Evolutionary conservation across 106 monocot genomes (phyloP), one percentile per base, ranked within the genome.

Genomic region (Triglochin maritima): DNA sequence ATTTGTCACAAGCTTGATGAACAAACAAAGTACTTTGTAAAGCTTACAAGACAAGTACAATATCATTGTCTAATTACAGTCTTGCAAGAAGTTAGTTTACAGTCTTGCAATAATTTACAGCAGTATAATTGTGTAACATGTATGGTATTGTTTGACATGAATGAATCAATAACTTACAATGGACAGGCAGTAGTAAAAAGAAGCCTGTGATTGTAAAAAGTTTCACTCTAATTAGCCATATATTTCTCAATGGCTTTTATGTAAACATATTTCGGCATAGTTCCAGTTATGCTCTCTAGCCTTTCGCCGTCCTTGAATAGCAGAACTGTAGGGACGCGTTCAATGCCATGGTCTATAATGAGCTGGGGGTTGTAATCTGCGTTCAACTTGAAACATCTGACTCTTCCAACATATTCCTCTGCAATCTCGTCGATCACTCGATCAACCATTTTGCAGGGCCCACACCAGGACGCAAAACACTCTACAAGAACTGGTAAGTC

Each of bases 381-480:
- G 60, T 94, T 73, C 44, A 94, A 69, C 67, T 71, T 84, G 46
- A 71, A 81, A 62, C 79, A 87, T 63, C 56, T 82, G 55, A 94
- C 62, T 63, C 74, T 84, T 61, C 89, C 94, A 8, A 45, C 61
- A 64, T 87, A 94, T 44, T 94, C 94, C 52, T 53, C 57, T 17
- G 94, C 78, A 61, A 94, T 74, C 68, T 94, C 94, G 8, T 89
- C 79, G 3, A 94, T 66, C 16, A 94, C 59, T 45, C 84, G 80
- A 48, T 66, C 71, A 14, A 85, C 84, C 87, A 94, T 89, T 45
- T 49, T 77, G 52, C 94, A 94, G 6, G 94, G 94, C 9, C 94
- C 94, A 53, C 94, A 94, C 94, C 94, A 94, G 10, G 89, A 78
- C 7, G 89, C 84, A 81, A 84, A 89, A 52, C 89, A 94, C 74